Base-by-base conservation (phyloP, 1,284 basidiomycete species). In the Puccinia polysora region DNA sequence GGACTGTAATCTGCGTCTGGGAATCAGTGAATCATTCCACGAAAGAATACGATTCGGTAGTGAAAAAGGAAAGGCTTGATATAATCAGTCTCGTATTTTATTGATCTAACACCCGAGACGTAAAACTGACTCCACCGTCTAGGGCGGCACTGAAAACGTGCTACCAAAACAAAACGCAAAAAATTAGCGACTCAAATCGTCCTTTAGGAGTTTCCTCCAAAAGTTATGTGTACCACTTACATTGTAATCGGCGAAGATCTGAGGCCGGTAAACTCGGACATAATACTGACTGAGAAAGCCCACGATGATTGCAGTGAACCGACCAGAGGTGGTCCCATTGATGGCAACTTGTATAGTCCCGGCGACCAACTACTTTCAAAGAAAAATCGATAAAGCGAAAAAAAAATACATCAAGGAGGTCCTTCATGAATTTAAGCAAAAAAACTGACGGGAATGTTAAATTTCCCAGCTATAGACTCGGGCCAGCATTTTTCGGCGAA, bases 311-410 rank as follows among this genome's bases (percentile, higher is more conserved):
- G 70, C 70, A 5, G 62, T 73, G 45, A 55, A 40, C 40, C 70
- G 32, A 34, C 70, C 70, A 20, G 70, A 40, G 23, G 70, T 73
- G 7, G 70, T 64, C 7, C 70, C 70, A 34, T 73, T 73, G 36
- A 73, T 73, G 4, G 70, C 70, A 23, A 73, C 70, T 65, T 73
- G 70, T n/a, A 73, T 65, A 0, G 70, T 73, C 20, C 70, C 70
- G 23, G 62, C 70, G 2, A 73, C 70, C 52, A 73, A 45, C 70
- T 73, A 34, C 20, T 23, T 6, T 3, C 4, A 14, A 28, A 40
- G 15, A 18, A 8, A 36, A 38, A 49, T 18, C 14, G 2, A 7
- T 45, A 1, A 63, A 52, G n/a, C n/a, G n/a, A n/a, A n/a, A 12
- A 12, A n/a, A 30, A 8, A 1, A 7, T 56, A 5, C 7, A 2